Conservation (phyloP, 192 early-diverging fungal genomes). For the Coemansia sp. region DNA sequence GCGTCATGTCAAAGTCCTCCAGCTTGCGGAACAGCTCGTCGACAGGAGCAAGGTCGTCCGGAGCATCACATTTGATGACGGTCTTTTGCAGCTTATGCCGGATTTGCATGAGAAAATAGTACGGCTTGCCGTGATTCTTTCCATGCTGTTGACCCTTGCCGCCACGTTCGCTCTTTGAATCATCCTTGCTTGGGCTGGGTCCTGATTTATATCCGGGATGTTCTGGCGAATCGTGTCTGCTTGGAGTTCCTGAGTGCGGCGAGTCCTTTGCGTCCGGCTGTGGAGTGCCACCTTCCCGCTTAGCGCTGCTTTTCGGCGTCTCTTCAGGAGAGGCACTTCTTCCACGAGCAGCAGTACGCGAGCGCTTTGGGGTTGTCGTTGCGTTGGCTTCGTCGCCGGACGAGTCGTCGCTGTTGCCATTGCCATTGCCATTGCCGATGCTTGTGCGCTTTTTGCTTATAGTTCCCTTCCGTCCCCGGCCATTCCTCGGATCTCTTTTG, state of each 20-base stretch:
- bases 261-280: slow-evolving; percentile 41
- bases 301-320: slow-evolving; percentile 12
- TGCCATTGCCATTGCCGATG: slow-evolving; percentile 5
- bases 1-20: slow-evolving; percentile 51
- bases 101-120: slow-evolving; percentile 50
- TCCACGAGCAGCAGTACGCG: slow-evolving; percentile 27
- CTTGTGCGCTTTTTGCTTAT: slow-evolving; percentile 43
- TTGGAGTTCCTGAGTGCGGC: slow-evolving; percentile 34
- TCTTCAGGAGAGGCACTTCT: slow-evolving; percentile 12
- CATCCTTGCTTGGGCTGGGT: slow-evolving; percentile 21
- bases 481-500: slow-evolving; percentile 21
- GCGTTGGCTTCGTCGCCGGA: slow-evolving; percentile 38
- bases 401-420: slow-evolving; percentile 7
- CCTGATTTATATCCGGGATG: slow-evolving; percentile 16
- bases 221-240: slow-evolving; percentile 29
- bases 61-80: slow-evolving; percentile 44
- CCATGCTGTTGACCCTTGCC: slow-evolving; percentile 28
- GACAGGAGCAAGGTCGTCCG: slow-evolving; percentile 39
- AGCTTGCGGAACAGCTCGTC: slow-evolving; percentile 51
- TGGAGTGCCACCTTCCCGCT: slow-evolving; percentile 34
- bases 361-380: slow-evolving; percentile 45
- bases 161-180: slow-evolving; percentile 23
- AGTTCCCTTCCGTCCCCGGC: slow-evolving; percentile 18
- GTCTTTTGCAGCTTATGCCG: slow-evolving; percentile 57
- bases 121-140: slow-evolving; percentile 39